phyloP scores from a whole-genome alignment of 2,329 filamentous ascomycete genomes.

The Colletotrichum noveboracense region DNA sequence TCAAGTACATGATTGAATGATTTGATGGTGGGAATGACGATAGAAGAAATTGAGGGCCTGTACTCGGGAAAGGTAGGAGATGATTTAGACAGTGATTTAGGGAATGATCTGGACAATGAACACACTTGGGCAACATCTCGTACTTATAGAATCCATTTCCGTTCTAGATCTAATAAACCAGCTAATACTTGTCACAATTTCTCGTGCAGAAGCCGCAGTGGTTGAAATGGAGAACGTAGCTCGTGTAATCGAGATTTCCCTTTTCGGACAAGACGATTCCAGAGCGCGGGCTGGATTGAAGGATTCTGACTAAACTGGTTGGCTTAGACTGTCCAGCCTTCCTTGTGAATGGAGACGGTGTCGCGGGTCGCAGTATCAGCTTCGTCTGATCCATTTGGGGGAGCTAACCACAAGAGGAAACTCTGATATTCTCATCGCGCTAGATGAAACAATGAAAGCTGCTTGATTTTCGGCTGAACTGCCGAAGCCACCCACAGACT shows the following conservation, averaged over 20 bases:
- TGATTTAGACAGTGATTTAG: background rate
- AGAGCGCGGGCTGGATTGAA: background rate
- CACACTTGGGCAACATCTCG: background rate
- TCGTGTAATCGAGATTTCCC: conserved; percentile 14
- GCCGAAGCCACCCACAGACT: background rate
- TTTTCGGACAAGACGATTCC: background rate
- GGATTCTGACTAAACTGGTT: background rate
- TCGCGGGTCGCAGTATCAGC: background rate
- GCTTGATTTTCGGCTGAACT: conserved; percentile 3
- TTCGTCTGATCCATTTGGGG: background rate
- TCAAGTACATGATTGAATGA: background rate
- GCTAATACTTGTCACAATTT: background rate
- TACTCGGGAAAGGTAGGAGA: background rate
- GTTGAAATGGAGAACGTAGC: background rate
- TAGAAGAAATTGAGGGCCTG: background rate
- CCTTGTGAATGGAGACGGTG: background rate
- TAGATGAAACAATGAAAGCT: background rate
- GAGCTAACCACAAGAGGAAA: background rate
- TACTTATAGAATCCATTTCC: background rate
- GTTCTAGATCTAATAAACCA: background rate
- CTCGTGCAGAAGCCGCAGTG: background rate
- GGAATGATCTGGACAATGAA: background rate
- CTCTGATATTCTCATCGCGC: conserved; percentile 4
- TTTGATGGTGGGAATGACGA: background rate
- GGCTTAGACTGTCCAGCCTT: background rate